phyloP scores from a whole-genome alignment of 2,329 filamentous ascomycete species.

The Dendrostoma leiphaemia region DNA sequence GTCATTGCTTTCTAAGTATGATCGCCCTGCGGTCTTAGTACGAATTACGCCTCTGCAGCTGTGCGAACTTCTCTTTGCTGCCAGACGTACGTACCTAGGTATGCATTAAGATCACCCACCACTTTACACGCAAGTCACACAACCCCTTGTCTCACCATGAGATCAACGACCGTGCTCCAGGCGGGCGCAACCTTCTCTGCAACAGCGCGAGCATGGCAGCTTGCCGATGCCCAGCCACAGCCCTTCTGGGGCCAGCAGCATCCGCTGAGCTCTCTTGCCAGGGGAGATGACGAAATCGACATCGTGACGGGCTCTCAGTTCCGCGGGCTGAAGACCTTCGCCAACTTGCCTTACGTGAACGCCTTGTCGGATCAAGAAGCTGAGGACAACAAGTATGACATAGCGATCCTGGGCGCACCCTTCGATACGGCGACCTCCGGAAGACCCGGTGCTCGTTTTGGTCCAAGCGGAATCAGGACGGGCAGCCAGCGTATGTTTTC shows the following conservation, averaged over 20 bases:
- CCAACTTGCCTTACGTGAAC: slow-evolving; percentile 58
- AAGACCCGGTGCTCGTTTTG: slow-evolving; percentile 14
- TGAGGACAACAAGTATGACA: slow-evolving; percentile 49
- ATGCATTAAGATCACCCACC: too few relatives aligned
- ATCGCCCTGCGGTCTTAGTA: too few relatives aligned
- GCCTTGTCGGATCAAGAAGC: slow-evolving; percentile 55
- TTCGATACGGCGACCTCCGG: slow-evolving; percentile 39
- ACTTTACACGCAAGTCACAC: too few relatives aligned
- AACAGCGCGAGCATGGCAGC: slow-evolving; percentile 9
- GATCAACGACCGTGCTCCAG: neutral
- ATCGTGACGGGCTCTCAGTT: slow-evolving; percentile 41
- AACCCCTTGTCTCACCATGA: neutral
- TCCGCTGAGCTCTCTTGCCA: neutral
- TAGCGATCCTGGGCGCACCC: slow-evolving; percentile 50
- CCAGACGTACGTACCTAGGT: too few relatives aligned
- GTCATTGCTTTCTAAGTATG: too few relatives aligned
- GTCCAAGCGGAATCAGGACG: slow-evolving; percentile 15
- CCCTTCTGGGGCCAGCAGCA: neutral
- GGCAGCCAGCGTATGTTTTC: slow-evolving; percentile 19
- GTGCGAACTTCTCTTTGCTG: too few relatives aligned
- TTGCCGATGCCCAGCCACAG: neutral
- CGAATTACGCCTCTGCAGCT: too few relatives aligned
- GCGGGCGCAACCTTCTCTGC: neutral
- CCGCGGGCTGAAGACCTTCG: slow-evolving; percentile 62
- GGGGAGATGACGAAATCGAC: slow-evolving; percentile 33